Evolutionary conservation across 805 yeast genomes (phyloP), one percentile per base, ranked within the genome.

Genomic region (Candida railenensis): DNA sequence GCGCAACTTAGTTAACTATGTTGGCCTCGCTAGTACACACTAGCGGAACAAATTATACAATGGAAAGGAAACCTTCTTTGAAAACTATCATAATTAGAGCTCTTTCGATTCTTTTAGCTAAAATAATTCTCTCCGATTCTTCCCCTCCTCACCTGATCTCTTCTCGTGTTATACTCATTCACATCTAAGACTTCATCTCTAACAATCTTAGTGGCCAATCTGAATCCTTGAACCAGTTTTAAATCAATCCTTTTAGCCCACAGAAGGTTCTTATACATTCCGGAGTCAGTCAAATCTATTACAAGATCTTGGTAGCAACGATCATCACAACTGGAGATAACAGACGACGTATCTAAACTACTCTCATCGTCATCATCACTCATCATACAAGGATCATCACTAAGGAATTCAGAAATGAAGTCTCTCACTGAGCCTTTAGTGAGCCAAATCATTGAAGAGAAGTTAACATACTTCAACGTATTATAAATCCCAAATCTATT

Each of bases 381-480:
- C 45, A 18, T 37, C 38, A 25, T 30, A 34, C 37, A 42, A 28
- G 22, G 37, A 3, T 34, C 3, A 20, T 21, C 39, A 16, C 33
- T 40, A 7, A 62, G 48, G 46, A 68, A 63, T 22, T 61, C 58
- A 9, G 61, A 49, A 55, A 80, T 62, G 42, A 63, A 71, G 44
- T 61, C 46, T 57, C 62, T 57, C 53, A 71, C 60, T 44, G 66
- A 44, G 45, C 53, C 70, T 54, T 66, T 75, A 55, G 64, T 73
- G 34, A 74, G 58, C 83, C 80, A 80, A 45, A 74, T 71, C 62
- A 72, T 72, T 7, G 75, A 75, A 20, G 69, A 63, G 53, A 76
- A 60, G 48, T 71, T 70, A 52, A 75, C 62, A 42, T 61, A 67
- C 49, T 48, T 62, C 46, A 81, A 58, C 39, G 56, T 59, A 28